Evolutionary conservation across 179 eudicot genomes (phyloP).

Genomic region (Carnegiea gigantea): DNA sequence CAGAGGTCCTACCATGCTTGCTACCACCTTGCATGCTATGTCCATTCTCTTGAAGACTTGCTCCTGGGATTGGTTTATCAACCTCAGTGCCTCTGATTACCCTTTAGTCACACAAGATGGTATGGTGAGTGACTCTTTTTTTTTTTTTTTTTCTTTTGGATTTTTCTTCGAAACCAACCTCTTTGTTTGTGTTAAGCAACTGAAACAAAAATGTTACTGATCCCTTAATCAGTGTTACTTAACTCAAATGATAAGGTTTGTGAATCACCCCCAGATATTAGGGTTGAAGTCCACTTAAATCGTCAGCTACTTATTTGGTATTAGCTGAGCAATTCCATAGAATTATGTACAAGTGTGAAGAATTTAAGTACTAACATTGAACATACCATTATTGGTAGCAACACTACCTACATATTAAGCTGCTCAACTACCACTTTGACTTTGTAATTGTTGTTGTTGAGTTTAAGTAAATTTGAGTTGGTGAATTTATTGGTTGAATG

Average conservation of each 20-base stretch:
- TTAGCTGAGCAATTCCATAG: no score
- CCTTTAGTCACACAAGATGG: slow-evolving; percentile 56
- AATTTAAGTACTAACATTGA: no score
- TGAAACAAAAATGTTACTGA: no score
- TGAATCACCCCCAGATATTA: no score
- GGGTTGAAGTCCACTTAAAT: no score
- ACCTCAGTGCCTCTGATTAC: slow-evolving; percentile 55
- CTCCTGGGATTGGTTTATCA: slow-evolving; percentile 47
- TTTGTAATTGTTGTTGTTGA: background rate
- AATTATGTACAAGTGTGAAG: background rate
- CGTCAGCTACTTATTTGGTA: no score
- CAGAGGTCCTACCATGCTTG: slow-evolving; percentile 49
- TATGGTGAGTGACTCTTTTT: slow-evolving; percentile 43
- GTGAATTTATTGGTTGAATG: background rate
- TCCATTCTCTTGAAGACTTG: slow-evolving; percentile 35
- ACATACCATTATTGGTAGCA: no score
- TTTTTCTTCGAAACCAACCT: no score
- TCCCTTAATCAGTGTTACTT: no score
- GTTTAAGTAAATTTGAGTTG: background rate
- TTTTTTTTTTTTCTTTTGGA: background rate
- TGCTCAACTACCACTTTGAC: background rate
- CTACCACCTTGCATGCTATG: slow-evolving; percentile 42
- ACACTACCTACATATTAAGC: background rate
- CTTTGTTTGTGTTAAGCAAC: no score
- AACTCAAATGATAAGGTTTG: no score